phyloP scores from a whole-genome alignment of 331 rosid genomes.

The Phaseolus coccineus region DNA sequence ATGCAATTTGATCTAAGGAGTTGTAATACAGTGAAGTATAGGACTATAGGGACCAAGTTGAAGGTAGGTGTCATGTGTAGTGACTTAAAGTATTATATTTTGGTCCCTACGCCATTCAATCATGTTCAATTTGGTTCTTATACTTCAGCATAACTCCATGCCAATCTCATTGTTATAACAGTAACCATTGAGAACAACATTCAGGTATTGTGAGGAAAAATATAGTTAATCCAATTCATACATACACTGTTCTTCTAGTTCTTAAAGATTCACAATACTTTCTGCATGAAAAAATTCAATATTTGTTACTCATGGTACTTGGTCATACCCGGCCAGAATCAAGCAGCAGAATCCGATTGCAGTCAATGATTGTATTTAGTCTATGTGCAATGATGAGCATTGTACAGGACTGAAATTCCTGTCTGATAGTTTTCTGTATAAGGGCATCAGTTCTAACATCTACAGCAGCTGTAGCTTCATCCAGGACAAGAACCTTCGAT shows the following conservation, averaged over 20 bases:
- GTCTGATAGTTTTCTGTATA: conserved; percentile 85
- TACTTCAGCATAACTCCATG: not conserved
- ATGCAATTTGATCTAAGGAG: not conserved
- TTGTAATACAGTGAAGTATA: not conserved
- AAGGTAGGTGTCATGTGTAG: not conserved
- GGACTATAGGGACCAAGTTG: not conserved
- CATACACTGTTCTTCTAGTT: not conserved
- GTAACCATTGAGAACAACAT: not conserved
- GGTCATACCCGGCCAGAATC: conserved; percentile 76
- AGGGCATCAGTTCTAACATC: conserved; percentile 90
- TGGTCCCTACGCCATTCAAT: not conserved
- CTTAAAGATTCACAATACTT: not conserved
- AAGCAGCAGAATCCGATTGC: conserved; percentile 72
- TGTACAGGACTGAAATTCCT: conserved; percentile 82
- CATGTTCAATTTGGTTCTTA: not conserved
- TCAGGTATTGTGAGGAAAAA: not conserved
- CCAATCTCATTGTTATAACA: not conserved
- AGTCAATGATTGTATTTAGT: conserved; percentile 83
- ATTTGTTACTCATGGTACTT: not conserved
- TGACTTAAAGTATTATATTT: not conserved
- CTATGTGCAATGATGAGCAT: conserved; percentile 93
- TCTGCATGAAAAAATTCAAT: conserved; percentile 14
- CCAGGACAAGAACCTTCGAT: conserved; percentile 87
- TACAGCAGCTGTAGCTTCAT: conserved; percentile 95
- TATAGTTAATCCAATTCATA: not conserved